Evolutionary conservation across 2,329 filamentous ascomycete genomes (phyloP).

Genomic region (Neopestalotiopsis rosae): DNA sequence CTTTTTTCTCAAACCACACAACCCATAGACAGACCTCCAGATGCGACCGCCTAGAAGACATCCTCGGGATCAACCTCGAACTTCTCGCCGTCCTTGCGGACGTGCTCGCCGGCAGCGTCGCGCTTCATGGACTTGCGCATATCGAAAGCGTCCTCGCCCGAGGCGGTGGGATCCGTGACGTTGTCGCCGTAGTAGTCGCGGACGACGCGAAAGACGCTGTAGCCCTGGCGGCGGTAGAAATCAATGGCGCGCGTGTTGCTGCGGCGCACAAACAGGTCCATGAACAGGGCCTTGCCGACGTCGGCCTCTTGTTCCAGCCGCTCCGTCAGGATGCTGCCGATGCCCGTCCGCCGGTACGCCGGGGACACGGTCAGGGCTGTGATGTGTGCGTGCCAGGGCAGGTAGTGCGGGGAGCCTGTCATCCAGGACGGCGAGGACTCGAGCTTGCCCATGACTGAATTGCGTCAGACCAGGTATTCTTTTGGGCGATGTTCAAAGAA

Average conservation of each 20-base stretch:
- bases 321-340: slow-evolving; percentile 82
- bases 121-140: slow-evolving; percentile 92
- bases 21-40: no score
- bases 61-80: slow-evolving; percentile 81
- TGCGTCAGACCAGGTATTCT: slow-evolving; percentile 4
- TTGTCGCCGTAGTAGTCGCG: slow-evolving; percentile 94
- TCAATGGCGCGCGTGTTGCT: slow-evolving; percentile 87
- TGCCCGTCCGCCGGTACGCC: slow-evolving; percentile 81
- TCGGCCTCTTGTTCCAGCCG: slow-evolving; percentile 84
- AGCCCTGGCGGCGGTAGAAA: slow-evolving; percentile 91
- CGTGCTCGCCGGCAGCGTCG: slow-evolving; percentile 76
- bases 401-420: slow-evolving; percentile 81
- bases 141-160: slow-evolving; percentile 88
- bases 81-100: slow-evolving; percentile 80
- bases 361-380: slow-evolving; percentile 94
- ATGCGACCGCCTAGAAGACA: slow-evolving; percentile 67
- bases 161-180: slow-evolving; percentile 64
- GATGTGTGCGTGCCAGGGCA: slow-evolving; percentile 99
- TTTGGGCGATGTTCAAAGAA: not conserved
- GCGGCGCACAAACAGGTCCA: slow-evolving; percentile 90
- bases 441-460: slow-evolving; percentile 91
- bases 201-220: slow-evolving; percentile 87
- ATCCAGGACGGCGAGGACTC: slow-evolving; percentile 82
- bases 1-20: no score
- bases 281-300: slow-evolving; percentile 87